Percentiles rank a stretch among this genome's conserved stretches.
phyloP scores from a whole-genome alignment of 176 grass and related monocot genomes.

The Elymus sibiricus region DNA sequence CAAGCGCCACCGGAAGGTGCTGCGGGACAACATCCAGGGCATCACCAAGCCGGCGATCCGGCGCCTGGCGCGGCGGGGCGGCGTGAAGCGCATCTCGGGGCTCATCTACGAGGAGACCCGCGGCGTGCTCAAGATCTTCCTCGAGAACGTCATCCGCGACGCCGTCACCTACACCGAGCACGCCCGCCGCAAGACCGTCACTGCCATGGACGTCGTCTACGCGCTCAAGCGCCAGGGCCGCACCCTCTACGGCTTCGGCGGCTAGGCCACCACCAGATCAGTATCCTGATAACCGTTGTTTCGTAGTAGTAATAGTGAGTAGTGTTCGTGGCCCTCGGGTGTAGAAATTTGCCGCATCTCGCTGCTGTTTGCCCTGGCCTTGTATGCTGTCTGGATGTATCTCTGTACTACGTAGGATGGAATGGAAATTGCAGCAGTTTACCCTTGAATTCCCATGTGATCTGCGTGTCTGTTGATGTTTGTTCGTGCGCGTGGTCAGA shows the following conservation, averaged over 20 bases:
- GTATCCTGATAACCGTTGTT: too few relatives aligned
- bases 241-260: conserved; percentile 70
- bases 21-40: conserved; percentile 71
- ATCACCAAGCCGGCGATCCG: conserved; percentile 72
- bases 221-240: conserved; percentile 77
- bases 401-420: too few relatives aligned
- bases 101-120: conserved; percentile 75
- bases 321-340: too few relatives aligned
- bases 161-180: conserved; percentile 77
- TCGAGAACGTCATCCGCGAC: conserved; percentile 79
- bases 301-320: too few relatives aligned
- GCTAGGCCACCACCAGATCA: background rate
- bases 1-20: conserved; percentile 69
- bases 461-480: too few relatives aligned
- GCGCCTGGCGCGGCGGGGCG: conserved; percentile 43
- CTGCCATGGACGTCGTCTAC: conserved; percentile 78
- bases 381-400: too few relatives aligned
- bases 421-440: too few relatives aligned
- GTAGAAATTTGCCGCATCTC: too few relatives aligned
- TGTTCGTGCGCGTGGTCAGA: too few relatives aligned
- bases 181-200: conserved; percentile 77
- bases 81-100: conserved; percentile 67
- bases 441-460: too few relatives aligned
- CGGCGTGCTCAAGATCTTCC: conserved; percentile 82
- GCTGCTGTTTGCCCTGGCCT: too few relatives aligned